Base-by-base conservation (phyloP, 108 stramenopile species). In the Skeletonema potamos region DNA sequence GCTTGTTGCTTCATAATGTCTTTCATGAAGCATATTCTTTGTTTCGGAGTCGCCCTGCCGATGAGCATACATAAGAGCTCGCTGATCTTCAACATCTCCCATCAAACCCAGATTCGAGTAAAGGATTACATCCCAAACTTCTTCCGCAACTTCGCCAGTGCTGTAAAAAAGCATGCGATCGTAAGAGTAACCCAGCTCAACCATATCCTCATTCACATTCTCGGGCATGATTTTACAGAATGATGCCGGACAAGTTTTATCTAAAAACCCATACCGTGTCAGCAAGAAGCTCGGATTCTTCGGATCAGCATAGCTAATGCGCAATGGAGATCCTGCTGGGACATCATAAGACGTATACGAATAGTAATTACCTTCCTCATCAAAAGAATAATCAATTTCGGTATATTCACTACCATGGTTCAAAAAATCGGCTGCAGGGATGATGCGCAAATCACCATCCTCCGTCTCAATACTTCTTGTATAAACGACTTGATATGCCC, bases 191-290 rank as follows among this genome's bases (percentile, higher is more conserved):
- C 80, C 80, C 20, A 81, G 33, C 13, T 70, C 75, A 13, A 71
- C 7, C 70, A 81, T 66, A 11, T 81, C 80, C 3, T 55, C 32
- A 59, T 70, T 56, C 43, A 83, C 83, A 61, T 77, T 60, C 7
- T 62, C 55, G 20, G 74, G 56, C 63, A 86, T 41, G 8, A 85
- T 39, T 54, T 89, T 86, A 66, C 88, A 89, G 58, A 72, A 86
- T 24, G 62, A 54, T 13, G 84, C 66, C 1, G 83, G 81, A 13
- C 79, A 73, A 12, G 71, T 43, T 30, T 87, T 85, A 37, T 87
- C 87, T 37, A 87, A 34, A 46, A 87, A 87, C 28, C 87, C 87
- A 57, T 87, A 85, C 33, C 74, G 41, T 7, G 87, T 85, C 57
- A 87, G 74, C n/a, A 87, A 72, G 27, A 63, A 62, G 1, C 72